phyloP scores from a whole-genome alignment of 345 rosid genomes.

The Luvunga scandens region DNA sequence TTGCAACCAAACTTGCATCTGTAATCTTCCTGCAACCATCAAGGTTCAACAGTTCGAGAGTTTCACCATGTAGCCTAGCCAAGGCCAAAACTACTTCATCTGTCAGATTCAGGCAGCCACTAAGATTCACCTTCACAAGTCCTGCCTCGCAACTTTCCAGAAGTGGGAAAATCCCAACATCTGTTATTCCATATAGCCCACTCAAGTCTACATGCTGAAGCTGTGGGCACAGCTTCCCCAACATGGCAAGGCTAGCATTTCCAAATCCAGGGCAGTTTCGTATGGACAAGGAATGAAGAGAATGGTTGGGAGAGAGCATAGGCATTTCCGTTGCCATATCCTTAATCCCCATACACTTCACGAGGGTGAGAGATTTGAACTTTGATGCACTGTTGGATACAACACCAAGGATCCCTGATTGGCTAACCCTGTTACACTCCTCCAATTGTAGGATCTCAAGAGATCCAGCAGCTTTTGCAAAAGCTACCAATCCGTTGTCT shows the following conservation, averaged over 20 bases:
- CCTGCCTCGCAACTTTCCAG: conserved; percentile 51
- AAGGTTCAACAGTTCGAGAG: conserved; percentile 57
- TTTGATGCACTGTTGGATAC: conserved; percentile 47
- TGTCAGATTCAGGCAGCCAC: conserved; percentile 56
- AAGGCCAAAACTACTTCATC: conserved; percentile 46
- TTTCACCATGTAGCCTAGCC: conserved; percentile 52
- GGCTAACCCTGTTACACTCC: conserved; percentile 55
- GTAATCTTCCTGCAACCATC: conserved; percentile 69
- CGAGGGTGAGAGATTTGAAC: conserved; percentile 50
- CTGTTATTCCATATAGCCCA: conserved; percentile 56
- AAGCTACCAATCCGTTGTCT: conserved; percentile 51
- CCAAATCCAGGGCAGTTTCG: conserved; percentile 71
- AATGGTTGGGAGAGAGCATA: conserved; percentile 32
- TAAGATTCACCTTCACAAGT: conserved; percentile 57
- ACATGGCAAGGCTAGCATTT: conserved; percentile 45
- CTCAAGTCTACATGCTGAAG: conserved; percentile 60
- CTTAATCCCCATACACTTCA: conserved; percentile 66
- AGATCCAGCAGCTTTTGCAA: conserved; percentile 47
- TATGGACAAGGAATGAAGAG: conserved; percentile 55
- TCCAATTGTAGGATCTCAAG: conserved; percentile 75
- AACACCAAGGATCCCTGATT: conserved; percentile 45
- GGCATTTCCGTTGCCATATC: conserved; percentile 33
- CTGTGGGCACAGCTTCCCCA: conserved; percentile 64
- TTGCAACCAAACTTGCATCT: conserved; percentile 56
- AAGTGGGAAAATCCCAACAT: conserved; percentile 56